Evolutionary conservation across 2,329 filamentous ascomycete genomes (phyloP), one percentile per base, ranked within the genome.

Genomic region (Hypoxylon sp.): DNA sequence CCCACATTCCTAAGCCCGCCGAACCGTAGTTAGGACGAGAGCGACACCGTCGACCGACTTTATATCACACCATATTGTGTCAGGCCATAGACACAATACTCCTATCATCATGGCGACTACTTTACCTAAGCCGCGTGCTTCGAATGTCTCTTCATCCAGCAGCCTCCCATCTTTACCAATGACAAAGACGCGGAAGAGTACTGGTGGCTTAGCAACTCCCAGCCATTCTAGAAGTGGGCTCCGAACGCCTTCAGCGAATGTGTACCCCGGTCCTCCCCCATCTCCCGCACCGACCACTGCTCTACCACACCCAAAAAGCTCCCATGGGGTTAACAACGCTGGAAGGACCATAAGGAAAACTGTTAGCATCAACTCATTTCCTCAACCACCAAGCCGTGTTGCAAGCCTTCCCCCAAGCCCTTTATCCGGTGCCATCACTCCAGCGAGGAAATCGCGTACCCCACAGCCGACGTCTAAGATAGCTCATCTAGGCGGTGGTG

Each of bases 331-430:
- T 9, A 85, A 82, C 55, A 75, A 76, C 21, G 76, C 82, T 4
- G 83, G 84, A 17, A 92, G 87, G 70, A 84, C 86, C 1, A 73
- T 97, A 46, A 85, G 91, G 56, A 95, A 95, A 73, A 89, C 89
- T 1, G 88, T 96, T 65, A 97, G 92, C 78, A 96, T 97, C 66
- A 93, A 92, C 67, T 87, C 91, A 1, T 97, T 97, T 67, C 93
- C 93, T 20, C 89, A 96, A 59, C 93, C 93, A 9, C 93, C 93
- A 9, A 86, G 86, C 61, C 83, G 85, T 36, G 79, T 77, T 36
- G 75, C 75, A 63, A 91, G 80, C 72, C 75, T 84, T 48, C 89
- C 82, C 41, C 83, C 79, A 45, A 82, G 82, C 71, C 84, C 80
- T 56, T 71, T 86, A 34, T 78, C 80, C 12, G 75, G 72, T 51